Conservation (phyloP, 768 basidiomycete species). For the Gyrodon lividus region DNA sequence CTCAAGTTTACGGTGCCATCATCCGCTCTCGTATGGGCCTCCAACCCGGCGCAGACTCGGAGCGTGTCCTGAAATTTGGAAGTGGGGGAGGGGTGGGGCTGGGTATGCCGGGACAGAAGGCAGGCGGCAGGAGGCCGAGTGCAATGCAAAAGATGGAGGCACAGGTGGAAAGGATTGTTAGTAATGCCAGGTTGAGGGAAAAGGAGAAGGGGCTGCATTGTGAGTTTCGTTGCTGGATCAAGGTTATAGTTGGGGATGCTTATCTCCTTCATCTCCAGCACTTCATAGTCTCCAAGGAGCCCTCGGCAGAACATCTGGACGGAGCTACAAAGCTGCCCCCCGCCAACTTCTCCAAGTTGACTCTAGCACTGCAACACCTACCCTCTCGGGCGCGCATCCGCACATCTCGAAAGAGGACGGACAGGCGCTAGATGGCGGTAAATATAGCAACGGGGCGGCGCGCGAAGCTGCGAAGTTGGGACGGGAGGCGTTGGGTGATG, state of each 20-base stretch:
- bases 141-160: constrained; percentile 93
- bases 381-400: constrained; percentile 41
- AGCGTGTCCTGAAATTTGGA: constrained; percentile 83
- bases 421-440: constrained; percentile 19
- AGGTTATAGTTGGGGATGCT: background rate
- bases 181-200: constrained; percentile 81
- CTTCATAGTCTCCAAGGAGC: constrained; percentile 86
- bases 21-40: constrained; percentile 76
- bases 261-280: constrained; percentile 38
- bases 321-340: constrained; percentile 96
- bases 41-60: constrained; percentile 55
- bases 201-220: constrained; percentile 75
- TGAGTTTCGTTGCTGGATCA: constrained; percentile 24
- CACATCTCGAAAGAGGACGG: constrained; percentile 56
- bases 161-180: constrained; percentile 96
- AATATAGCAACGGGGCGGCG: constrained; percentile 54
- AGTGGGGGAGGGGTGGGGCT: constrained; percentile 86
- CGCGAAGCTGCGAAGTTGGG: constrained; percentile 76
- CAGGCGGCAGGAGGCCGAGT: constrained; percentile 67
- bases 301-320: constrained; percentile 88
- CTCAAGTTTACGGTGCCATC: constrained; percentile 90
- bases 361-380: constrained; percentile 38
- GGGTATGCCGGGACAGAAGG: constrained; percentile 44
- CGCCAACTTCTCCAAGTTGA: constrained; percentile 93
- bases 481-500: constrained; percentile 65